phyloP scores from a whole-genome alignment of 495 filamentous ascomycete genomes.

The Podospora sp. region DNA sequence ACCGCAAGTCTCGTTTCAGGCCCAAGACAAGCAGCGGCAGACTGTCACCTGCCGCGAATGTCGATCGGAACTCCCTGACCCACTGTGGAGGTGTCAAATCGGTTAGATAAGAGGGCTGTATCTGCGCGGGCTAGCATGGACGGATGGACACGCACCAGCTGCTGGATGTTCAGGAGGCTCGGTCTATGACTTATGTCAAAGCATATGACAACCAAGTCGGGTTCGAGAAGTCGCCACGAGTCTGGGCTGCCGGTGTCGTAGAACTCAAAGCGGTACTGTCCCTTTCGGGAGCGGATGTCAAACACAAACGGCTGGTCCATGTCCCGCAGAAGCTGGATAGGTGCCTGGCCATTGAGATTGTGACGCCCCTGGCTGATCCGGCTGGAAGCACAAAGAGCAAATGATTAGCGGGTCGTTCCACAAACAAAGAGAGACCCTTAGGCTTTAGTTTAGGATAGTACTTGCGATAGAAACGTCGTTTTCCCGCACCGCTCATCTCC shows the following conservation, averaged over 20 bases:
- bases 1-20: constrained; percentile 77
- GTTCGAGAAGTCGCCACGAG: constrained; percentile 71
- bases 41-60: constrained; percentile 60
- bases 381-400: constrained; percentile 34
- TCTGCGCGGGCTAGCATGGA: constrained; percentile 6
- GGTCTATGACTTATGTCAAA: constrained; percentile 74
- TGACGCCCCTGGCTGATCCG: constrained; percentile 51
- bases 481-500: constrained; percentile 84
- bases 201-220: constrained; percentile 76
- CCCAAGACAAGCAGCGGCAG: constrained; percentile 79
- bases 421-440: not conserved
- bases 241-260: constrained; percentile 77
- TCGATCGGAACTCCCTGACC: constrained; percentile 65
- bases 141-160: constrained; percentile 47
- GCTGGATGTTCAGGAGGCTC: constrained; percentile 64
- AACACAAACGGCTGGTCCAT: constrained; percentile 83
- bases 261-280: constrained; percentile 72
- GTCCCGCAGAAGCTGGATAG: constrained; percentile 67
- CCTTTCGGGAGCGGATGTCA: constrained; percentile 62
- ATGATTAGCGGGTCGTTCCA: constrained; percentile 1
- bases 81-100: constrained; percentile 51
- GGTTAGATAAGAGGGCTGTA: constrained; percentile 18
- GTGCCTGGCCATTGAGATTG: constrained; percentile 36
- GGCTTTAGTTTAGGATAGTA: constrained; percentile 29
- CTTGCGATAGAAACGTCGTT: constrained; percentile 86